Percentiles rank a stretch among this genome's conserved stretches.
Evolutionary conservation across 2,329 filamentous ascomycete genomes (phyloP).

Genomic region (Penicillium sp.): DNA sequence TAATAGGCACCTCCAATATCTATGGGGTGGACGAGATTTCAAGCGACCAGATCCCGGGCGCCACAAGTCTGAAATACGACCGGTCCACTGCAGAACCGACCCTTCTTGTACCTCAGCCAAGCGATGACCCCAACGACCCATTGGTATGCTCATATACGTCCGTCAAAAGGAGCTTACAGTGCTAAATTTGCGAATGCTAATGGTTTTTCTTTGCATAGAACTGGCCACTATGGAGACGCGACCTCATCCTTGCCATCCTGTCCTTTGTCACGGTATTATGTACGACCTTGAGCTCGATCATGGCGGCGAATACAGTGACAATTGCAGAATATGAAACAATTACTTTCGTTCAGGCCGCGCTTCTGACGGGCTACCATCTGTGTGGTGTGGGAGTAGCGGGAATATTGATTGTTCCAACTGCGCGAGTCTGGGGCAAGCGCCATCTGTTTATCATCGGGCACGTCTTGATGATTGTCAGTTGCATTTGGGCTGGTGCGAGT

Average conservation of each 20-base stretch:
- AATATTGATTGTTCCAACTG: conserved; percentile 82
- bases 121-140: conserved; percentile 86
- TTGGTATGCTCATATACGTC: conserved; percentile 52
- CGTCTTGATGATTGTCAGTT: conserved; percentile 70
- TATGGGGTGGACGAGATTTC: conserved; percentile 57
- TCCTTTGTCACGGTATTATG: conserved; percentile 81
- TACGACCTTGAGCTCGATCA: conserved; percentile 78
- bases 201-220: conserved; percentile 50
- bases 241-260: conserved; percentile 74
- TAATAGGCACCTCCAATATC: conserved; percentile 53
- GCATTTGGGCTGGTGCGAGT: conserved; percentile 74
- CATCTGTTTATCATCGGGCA: conserved; percentile 82
- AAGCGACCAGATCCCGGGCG: conserved; percentile 31
- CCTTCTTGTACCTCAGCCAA: conserved; percentile 87
- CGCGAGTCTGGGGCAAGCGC: conserved; percentile 88
- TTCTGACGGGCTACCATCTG: conserved; percentile 84
- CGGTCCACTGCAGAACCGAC: conserved; percentile 65
- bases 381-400: conserved; percentile 79
- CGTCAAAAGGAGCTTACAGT: not conserved
- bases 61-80: conserved; percentile 68
- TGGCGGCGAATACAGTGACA: conserved; percentile 84
- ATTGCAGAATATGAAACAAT: conserved; percentile 66
- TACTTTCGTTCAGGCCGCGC: conserved; percentile 72
- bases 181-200: not conserved
- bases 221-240: conserved; percentile 85